phyloP scores from a whole-genome alignment of 805 yeast species.

The Candida sithepensis region DNA sequence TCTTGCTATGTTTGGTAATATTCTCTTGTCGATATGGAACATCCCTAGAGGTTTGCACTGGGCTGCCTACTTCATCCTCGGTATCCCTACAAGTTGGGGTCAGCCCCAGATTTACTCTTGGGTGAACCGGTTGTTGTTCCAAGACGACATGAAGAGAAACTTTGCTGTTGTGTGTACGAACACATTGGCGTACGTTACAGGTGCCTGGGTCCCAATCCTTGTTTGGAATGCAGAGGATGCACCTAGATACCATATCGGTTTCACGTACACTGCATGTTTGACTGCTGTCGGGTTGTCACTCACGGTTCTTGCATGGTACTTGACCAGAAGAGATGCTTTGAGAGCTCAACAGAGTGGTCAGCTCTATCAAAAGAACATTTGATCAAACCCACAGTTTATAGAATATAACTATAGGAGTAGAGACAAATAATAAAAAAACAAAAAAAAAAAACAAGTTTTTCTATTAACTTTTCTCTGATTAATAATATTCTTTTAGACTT shows the following conservation, averaged over 20 bases:
- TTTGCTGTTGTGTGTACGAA: conserved; percentile 38
- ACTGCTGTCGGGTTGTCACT: conserved; percentile 30
- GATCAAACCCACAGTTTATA: too few relatives aligned
- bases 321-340: too few relatives aligned
- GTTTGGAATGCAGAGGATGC: conserved; percentile 36
- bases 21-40: conserved; percentile 43
- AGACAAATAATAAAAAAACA: too few relatives aligned
- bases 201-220: conserved; percentile 39
- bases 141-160: conserved; percentile 41
- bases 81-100: conserved; percentile 47
- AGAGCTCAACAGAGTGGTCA: too few relatives aligned
- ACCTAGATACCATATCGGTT: conserved; percentile 37
- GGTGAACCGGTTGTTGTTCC: conserved; percentile 45
- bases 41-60: conserved; percentile 48
- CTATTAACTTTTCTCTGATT: too few relatives aligned
- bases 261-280: conserved; percentile 35
- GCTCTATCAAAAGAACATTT: too few relatives aligned
- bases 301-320: conserved; percentile 11
- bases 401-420: too few relatives aligned
- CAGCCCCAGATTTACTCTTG: conserved; percentile 56
- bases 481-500: too few relatives aligned
- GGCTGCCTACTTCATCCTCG: conserved; percentile 44
- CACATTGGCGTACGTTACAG: conserved; percentile 38
- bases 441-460: too few relatives aligned
- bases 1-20: conserved; percentile 30